phyloP scores from a whole-genome alignment of 805 yeast species.

The Saccharomycopsis sp. region DNA sequence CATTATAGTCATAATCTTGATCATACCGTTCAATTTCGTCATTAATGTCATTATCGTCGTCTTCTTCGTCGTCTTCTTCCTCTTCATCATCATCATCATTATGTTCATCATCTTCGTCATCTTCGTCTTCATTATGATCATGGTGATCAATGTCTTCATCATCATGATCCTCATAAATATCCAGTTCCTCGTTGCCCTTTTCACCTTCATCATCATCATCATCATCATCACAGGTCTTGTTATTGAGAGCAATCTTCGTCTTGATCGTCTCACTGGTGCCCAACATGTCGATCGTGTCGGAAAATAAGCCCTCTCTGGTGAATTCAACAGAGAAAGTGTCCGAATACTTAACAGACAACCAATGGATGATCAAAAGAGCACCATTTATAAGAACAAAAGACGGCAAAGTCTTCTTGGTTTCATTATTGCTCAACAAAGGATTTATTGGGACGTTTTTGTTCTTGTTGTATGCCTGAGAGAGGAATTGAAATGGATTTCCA shows the following conservation, averaged over 20 bases:
- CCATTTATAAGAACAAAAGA: constrained; percentile 42
- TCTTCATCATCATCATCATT: constrained; percentile 25
- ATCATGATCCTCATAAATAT: background rate
- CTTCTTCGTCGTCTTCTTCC: constrained; percentile 24
- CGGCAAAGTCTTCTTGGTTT: constrained; percentile 24
- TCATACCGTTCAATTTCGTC: constrained; percentile 22
- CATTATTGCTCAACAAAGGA: constrained; percentile 16
- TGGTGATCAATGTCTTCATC: background rate
- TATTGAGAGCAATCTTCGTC: constrained; percentile 11
- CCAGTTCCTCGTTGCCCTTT: constrained; percentile 17
- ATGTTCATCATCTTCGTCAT: constrained; percentile 22
- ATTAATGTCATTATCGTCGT: constrained; percentile 25
- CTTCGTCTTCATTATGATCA: constrained; percentile 12
- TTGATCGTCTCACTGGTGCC: constrained; percentile 25
- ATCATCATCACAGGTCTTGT: background rate
- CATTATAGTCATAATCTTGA: constrained; percentile 22
- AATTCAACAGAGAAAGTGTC: constrained; percentile 40
- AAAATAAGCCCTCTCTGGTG: constrained; percentile 67
- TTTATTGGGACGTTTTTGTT: constrained; percentile 30
- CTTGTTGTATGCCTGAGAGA: background rate
- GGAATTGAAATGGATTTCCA: background rate
- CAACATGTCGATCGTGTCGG: constrained; percentile 38
- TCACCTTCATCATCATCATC: constrained; percentile 17
- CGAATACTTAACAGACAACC: constrained; percentile 40
- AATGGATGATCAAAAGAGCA: constrained; percentile 42